These are phyloP conservation scores for Orbilia blumenaviensis DNA, from an alignment of 2,329 filamentous ascomycete species.

Conservation along the genomic window DNA sequence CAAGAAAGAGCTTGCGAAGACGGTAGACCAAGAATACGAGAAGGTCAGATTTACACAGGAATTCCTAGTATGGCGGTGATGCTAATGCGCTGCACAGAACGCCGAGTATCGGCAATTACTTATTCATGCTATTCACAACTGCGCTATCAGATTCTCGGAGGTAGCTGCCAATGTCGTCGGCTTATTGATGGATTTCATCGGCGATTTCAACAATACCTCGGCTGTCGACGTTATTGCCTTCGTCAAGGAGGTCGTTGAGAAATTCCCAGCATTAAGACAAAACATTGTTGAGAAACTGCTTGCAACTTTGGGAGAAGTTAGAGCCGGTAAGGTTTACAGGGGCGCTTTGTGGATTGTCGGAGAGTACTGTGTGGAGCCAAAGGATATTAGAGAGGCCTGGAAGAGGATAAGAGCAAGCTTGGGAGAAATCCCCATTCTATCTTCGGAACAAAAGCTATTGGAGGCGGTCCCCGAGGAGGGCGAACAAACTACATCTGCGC, in stretches of 20 bases:
- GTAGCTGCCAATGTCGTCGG: slow-evolving; percentile 96
- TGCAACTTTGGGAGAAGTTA: slow-evolving; percentile 88
- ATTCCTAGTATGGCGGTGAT: not conserved
- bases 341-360: slow-evolving; percentile 97
- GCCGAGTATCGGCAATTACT: slow-evolving; percentile 92
- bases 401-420: slow-evolving; percentile 92
- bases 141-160: slow-evolving; percentile 98
- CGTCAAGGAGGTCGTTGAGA: slow-evolving; percentile 98
- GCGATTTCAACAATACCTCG: slow-evolving; percentile 95
- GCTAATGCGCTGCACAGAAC: slow-evolving; percentile 66
- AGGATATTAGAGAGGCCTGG: slow-evolving; percentile 79
- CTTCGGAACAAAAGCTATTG: slow-evolving; percentile 89
- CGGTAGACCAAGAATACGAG: slow-evolving; percentile 97
- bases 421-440: slow-evolving; percentile 95
- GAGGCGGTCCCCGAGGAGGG: slow-evolving; percentile 76
- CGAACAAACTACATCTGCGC: slow-evolving; percentile 72
- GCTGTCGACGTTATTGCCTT: slow-evolving; percentile 98
- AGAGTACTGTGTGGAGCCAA: slow-evolving; percentile 93
- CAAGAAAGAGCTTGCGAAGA: slow-evolving; percentile 98
- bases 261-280: slow-evolving; percentile 87
- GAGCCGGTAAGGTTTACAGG: slow-evolving; percentile 95
- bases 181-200: slow-evolving; percentile 98
- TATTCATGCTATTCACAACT: slow-evolving; percentile 97
- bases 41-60: slow-evolving; percentile 66
- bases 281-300: slow-evolving; percentile 90